Evolutionary conservation across 1,284 basidiomycete genomes (phyloP).

Genomic region (Athelia psychrophila): DNA sequence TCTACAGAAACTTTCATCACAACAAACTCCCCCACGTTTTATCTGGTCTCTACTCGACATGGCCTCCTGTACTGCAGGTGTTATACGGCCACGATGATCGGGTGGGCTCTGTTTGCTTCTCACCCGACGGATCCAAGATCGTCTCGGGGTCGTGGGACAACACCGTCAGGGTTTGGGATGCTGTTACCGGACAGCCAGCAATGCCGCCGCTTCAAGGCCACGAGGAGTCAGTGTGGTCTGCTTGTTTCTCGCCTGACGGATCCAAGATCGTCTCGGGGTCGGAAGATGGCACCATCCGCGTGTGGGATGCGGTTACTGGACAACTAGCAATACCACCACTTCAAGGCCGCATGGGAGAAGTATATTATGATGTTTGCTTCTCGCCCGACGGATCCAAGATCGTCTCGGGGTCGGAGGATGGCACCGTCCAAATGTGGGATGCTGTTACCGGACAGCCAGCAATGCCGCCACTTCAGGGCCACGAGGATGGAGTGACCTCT

Average conservation of each 20-base stretch:
- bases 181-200: neutral
- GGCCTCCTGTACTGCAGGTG: neutral
- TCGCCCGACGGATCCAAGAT: neutral
- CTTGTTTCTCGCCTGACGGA: neutral
- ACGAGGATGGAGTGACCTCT: constrained; percentile 8
- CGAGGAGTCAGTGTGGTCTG: neutral
- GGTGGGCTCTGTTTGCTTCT: constrained; percentile 6
- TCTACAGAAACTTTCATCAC: neutral
- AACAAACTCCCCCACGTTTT: neutral
- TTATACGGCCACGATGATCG: neutral
- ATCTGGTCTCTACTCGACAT: neutral
- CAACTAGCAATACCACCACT: neutral
- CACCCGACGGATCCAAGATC: constrained; percentile 7
- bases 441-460: neutral
- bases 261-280: neutral
- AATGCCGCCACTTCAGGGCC: constrained; percentile 2
- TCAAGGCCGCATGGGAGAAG: neutral
- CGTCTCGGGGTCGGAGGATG: neutral
- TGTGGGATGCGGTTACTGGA: neutral
- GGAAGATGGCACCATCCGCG: neutral
- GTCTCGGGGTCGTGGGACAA: constrained; percentile 13
- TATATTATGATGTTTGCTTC: neutral
- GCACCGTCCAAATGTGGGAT: neutral
- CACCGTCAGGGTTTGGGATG: constrained; percentile 14
- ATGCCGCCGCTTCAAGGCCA: neutral